A percentile compares a stretch with the other conserved stretches of the same genome.
These are phyloP conservation scores for Beauveria asiatica DNA, from an alignment of 2,329 filamentous ascomycete genomes.

Conservation along the genomic window DNA sequence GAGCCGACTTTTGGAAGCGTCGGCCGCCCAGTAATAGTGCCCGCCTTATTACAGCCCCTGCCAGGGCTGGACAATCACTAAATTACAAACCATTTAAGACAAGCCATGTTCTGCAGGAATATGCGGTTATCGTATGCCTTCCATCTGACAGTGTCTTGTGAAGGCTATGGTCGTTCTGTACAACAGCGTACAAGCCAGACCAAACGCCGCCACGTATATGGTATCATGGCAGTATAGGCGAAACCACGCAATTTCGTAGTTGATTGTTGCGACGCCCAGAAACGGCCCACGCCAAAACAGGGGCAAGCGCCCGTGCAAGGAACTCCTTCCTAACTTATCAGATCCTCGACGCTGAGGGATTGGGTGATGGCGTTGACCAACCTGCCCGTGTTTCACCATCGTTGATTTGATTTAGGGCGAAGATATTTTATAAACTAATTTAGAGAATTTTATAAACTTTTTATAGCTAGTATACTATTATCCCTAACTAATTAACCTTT, in stretches of 20 bases:
- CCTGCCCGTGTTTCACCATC: background rate
- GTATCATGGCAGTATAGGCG: background rate
- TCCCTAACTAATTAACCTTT: too few relatives aligned
- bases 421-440: too few relatives aligned
- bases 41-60: background rate
- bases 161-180: too few relatives aligned
- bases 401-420: background rate
- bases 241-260: background rate
- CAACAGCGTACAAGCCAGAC: too few relatives aligned
- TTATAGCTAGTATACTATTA: too few relatives aligned
- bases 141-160: too few relatives aligned
- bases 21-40: background rate
- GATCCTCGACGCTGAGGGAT: background rate
- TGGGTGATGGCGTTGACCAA: background rate
- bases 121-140: too few relatives aligned
- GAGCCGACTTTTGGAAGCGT: background rate
- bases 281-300: background rate
- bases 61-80: background rate
- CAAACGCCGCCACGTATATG: background rate
- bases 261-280: background rate
- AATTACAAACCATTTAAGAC: too few relatives aligned
- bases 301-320: background rate
- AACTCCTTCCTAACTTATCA: background rate
- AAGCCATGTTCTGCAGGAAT: too few relatives aligned
- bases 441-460: too few relatives aligned